phyloP scores from a whole-genome alignment of 208 protist species.

The Trypanosoma vivax region DNA sequence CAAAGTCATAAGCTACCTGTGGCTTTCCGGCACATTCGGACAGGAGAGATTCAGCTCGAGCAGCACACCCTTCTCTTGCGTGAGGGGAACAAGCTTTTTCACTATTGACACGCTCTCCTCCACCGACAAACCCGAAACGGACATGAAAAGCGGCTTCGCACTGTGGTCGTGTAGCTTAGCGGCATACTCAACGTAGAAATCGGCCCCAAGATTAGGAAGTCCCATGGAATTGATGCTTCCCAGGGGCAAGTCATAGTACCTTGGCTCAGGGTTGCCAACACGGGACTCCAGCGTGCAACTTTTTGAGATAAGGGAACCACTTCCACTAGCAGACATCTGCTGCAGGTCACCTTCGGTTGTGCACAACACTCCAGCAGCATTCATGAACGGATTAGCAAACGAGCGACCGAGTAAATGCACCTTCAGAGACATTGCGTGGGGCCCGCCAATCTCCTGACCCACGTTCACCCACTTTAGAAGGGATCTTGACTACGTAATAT shows the following conservation, averaged over 20 bases:
- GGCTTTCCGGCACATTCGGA: constrained; percentile 88
- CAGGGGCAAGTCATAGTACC: constrained; percentile 58
- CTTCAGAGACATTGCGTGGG: constrained; percentile 58
- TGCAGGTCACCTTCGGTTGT: constrained; percentile 53
- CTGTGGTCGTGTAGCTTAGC: constrained; percentile 29
- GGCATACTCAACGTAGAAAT: constrained; percentile 56
- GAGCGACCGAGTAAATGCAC: constrained; percentile 44
- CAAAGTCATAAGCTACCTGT: constrained; percentile 87
- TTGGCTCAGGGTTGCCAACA: constrained; percentile 77
- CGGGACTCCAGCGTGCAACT: constrained; percentile 66
- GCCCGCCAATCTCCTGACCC: too few relatives aligned
- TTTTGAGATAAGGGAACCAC: constrained; percentile 78
- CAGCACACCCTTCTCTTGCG: constrained; percentile 50
- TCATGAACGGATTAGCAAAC: constrained; percentile 86
- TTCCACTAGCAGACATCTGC: constrained; percentile 43
- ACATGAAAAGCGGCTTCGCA: constrained; percentile 80
- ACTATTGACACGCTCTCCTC: constrained; percentile 78
- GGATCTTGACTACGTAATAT: too few relatives aligned
- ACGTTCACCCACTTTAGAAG: too few relatives aligned
- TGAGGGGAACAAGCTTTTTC: constrained; percentile 33
- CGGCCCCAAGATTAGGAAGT: constrained; percentile 79
- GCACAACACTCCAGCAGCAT: constrained; percentile 80
- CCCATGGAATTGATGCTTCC: constrained; percentile 89
- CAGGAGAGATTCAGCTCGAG: constrained; percentile 87
- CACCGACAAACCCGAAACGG: constrained; percentile 72